phyloP scores from a whole-genome alignment of 805 yeast genomes.

The Schwanniomyces yamadae region DNA sequence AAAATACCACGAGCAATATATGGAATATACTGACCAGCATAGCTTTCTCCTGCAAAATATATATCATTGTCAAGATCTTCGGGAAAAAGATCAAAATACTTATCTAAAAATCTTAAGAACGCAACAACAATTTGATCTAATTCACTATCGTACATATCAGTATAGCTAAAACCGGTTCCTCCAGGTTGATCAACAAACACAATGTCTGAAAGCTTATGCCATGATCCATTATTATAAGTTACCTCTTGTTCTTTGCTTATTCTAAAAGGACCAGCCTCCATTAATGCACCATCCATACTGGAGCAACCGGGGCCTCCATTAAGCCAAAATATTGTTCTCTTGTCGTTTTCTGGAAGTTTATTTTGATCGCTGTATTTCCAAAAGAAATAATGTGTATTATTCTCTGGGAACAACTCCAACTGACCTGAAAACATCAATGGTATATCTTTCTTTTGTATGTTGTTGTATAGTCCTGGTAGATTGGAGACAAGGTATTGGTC shows the following conservation, averaged over 20 bases:
- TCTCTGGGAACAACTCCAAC: conserved; percentile 52
- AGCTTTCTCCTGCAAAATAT: conserved; percentile 89
- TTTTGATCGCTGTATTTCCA: conserved; percentile 61
- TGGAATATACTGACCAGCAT: conserved; percentile 96
- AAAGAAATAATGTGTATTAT: conserved; percentile 65
- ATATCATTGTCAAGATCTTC: conserved; percentile 63
- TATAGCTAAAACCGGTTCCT: conserved; percentile 85
- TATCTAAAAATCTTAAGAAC: conserved; percentile 62
- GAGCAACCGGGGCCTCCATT: conserved; percentile 99
- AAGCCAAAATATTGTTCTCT: conserved; percentile 75
- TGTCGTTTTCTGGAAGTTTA: conserved; percentile 28
- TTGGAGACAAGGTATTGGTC: conserved; percentile 20
- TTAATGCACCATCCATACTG: conserved; percentile 93
- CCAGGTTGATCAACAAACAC: conserved; percentile 92
- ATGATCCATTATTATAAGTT: conserved; percentile 65
- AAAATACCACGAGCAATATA: conserved; percentile 69
- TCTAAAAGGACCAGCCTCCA: conserved; percentile 90
- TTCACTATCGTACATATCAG: conserved; percentile 54
- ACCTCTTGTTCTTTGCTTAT: conserved; percentile 47
- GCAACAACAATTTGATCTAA: conserved; percentile 58
- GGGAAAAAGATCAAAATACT: conserved; percentile 72
- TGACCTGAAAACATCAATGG: conserved; percentile 69
- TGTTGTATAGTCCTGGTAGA: conserved; percentile 38
- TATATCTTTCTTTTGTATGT: conserved; percentile 29
- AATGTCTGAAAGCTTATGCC: conserved; percentile 79